These are phyloP conservation scores for Umbilicaria muhlenbergii DNA, from an alignment of 495 filamentous ascomycete species.

Conservation along the genomic window DNA sequence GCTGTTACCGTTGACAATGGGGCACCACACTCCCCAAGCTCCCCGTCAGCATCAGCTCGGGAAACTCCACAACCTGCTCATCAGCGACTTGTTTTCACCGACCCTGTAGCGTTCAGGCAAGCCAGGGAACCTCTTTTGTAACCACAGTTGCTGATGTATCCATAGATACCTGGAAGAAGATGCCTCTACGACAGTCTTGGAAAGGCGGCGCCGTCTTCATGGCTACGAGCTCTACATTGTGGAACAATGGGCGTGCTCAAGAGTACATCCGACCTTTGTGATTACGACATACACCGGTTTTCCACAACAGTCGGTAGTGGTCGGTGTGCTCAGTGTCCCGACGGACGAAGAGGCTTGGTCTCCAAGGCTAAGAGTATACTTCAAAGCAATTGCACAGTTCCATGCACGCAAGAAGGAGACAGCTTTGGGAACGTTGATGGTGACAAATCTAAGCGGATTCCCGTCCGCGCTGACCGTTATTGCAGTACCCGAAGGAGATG, in stretches of 20 bases:
- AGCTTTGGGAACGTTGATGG: slow-evolving; percentile 68
- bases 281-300: slow-evolving; percentile 93
- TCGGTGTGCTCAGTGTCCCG: slow-evolving; percentile 73
- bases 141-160: slow-evolving; percentile 6
- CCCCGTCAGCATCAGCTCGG: too few relatives aligned
- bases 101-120: slow-evolving; percentile 49
- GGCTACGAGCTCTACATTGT: slow-evolving; percentile 93
- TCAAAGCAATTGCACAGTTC: slow-evolving; percentile 67
- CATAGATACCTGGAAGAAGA: slow-evolving; percentile 75
- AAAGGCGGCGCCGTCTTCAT: slow-evolving; percentile 47
- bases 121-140: slow-evolving; percentile 14
- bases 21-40: too few relatives aligned
- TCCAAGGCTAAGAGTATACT: slow-evolving; percentile 61
- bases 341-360: slow-evolving; percentile 73
- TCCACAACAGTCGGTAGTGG: slow-evolving; percentile 54
- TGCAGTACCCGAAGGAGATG: slow-evolving; percentile 70
- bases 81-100: slow-evolving; percentile 50
- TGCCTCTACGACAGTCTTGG: slow-evolving; percentile 54
- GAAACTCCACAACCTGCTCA: slow-evolving; percentile 11
- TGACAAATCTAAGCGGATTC: slow-evolving; percentile 83
- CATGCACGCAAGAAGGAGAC: slow-evolving; percentile 76
- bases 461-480: slow-evolving; percentile 83
- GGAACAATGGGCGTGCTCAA: slow-evolving; percentile 95
- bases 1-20: too few relatives aligned
- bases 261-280: slow-evolving; percentile 75